Conservation (phyloP, 2,329 filamentous ascomycete species). For the Botryotinia narcissicola region DNA sequence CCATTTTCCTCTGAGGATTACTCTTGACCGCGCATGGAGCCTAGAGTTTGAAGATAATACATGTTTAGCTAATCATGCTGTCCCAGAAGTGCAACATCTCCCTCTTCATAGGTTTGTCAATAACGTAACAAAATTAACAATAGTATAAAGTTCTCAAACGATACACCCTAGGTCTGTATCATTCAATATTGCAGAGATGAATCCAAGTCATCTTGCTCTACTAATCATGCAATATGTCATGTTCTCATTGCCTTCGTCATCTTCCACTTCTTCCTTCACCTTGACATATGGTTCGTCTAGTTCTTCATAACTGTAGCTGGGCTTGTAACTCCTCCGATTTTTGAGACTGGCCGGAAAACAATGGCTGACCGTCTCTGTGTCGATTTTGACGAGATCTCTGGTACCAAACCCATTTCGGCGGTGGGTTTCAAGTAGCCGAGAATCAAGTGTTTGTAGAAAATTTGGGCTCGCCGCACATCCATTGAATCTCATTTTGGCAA, state of each 20-base stretch:
- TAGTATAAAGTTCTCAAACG: background rate
- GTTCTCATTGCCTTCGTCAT: background rate
- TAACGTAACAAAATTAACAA: background rate
- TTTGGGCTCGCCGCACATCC: background rate
- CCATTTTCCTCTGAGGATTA: background rate
- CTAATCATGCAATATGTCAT: background rate
- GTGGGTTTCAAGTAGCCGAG: background rate
- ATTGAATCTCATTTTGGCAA: background rate
- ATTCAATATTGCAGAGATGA: background rate
- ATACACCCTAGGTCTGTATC: background rate
- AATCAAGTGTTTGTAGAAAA: background rate
- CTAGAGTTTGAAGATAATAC: background rate
- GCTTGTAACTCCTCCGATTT: background rate
- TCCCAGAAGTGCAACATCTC: background rate
- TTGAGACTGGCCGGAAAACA: background rate
- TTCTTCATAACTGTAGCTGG: background rate
- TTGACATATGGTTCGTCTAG: background rate
- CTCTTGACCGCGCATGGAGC: background rate
- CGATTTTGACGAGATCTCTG: background rate
- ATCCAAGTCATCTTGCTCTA: background rate
- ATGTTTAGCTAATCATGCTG: background rate
- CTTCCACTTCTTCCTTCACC: background rate
- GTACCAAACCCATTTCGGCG: background rate
- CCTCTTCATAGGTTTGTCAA: background rate
- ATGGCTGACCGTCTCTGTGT: background rate